Percentiles rank a stretch among this genome's conserved stretches.
phyloP scores from a whole-genome alignment of 108 stramenopile genomes.

The Asterionellopsis glacialis region DNA sequence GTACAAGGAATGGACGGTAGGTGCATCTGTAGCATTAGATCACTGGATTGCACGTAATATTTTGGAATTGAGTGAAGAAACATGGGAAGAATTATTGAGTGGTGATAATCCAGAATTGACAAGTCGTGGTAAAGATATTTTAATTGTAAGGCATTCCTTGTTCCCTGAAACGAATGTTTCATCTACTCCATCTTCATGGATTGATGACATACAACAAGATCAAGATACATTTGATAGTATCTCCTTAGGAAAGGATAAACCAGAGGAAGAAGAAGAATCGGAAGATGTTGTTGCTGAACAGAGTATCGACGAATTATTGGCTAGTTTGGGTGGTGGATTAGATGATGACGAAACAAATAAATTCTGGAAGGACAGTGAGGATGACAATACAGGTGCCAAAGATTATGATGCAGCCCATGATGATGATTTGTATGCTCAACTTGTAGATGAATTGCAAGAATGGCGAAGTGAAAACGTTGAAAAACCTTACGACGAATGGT shows the following conservation, averaged over 20 bases:
- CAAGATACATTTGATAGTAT: no score
- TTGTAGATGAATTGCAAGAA: slow-evolving; percentile 67
- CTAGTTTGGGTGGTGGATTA: slow-evolving; percentile 32
- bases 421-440: background rate
- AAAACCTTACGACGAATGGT: slow-evolving; percentile 61
- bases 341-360: slow-evolving; percentile 33
- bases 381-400: slow-evolving; percentile 19
- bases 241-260: no score
- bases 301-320: slow-evolving; percentile 48
- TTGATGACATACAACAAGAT: no score
- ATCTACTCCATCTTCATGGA: no score
- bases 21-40: slow-evolving; percentile 77
- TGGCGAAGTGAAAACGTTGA: slow-evolving; percentile 59
- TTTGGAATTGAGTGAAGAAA: slow-evolving; percentile 62
- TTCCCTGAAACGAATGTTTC: slow-evolving; percentile 72
- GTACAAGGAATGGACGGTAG: slow-evolving; percentile 76
- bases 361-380: slow-evolving; percentile 14
- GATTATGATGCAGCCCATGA: background rate
- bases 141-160: slow-evolving; percentile 60
- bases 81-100: slow-evolving; percentile 64
- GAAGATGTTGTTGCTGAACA: slow-evolving; percentile 22
- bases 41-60: slow-evolving; percentile 84
- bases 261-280: background rate
- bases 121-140: slow-evolving; percentile 47
- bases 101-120: slow-evolving; percentile 58